Percentiles rank a stretch among this genome's conserved stretches.
phyloP scores from a whole-genome alignment of 2,329 filamentous ascomycete genomes.

The Penicillium sp. region DNA sequence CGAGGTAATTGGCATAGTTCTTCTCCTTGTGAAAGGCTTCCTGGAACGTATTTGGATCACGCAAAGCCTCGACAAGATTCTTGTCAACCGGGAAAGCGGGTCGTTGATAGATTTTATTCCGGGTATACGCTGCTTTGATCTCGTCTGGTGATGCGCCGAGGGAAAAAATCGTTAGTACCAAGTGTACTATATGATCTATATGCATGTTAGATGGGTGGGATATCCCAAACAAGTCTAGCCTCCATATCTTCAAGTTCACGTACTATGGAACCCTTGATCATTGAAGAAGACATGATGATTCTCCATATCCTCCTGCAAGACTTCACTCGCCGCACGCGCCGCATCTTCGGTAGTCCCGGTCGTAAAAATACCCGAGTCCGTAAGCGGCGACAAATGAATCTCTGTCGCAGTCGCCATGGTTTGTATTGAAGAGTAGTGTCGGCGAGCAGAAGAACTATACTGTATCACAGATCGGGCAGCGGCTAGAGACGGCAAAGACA shows the following conservation, averaged over 20 bases:
- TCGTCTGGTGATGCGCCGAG: slow-evolving; percentile 67
- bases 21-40: slow-evolving; percentile 65
- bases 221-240: no score
- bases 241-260: no score
- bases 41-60: slow-evolving; percentile 60
- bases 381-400: slow-evolving; percentile 49
- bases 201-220: no score
- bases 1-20: slow-evolving; percentile 74
- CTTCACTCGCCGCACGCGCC: slow-evolving; percentile 65
- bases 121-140: slow-evolving; percentile 67
- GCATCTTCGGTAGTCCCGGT: slow-evolving; percentile 58
- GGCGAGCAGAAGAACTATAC: background rate
- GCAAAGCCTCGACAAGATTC: slow-evolving; percentile 59
- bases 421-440: background rate
- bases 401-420: slow-evolving; percentile 56
- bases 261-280: slow-evolving; percentile 69
- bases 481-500: slow-evolving; percentile 4
- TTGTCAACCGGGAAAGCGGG: slow-evolving; percentile 54
- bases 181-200: slow-evolving; percentile 75
- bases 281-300: slow-evolving; percentile 83
- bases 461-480: background rate
- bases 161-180: slow-evolving; percentile 75
- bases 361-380: slow-evolving; percentile 53
- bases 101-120: slow-evolving; percentile 70
- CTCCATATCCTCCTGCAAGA: slow-evolving; percentile 77